A percentile compares a stretch with the other conserved stretches of the same genome.
phyloP scores from a whole-genome alignment of 495 filamentous ascomycete species.

The Tuber indicum region DNA sequence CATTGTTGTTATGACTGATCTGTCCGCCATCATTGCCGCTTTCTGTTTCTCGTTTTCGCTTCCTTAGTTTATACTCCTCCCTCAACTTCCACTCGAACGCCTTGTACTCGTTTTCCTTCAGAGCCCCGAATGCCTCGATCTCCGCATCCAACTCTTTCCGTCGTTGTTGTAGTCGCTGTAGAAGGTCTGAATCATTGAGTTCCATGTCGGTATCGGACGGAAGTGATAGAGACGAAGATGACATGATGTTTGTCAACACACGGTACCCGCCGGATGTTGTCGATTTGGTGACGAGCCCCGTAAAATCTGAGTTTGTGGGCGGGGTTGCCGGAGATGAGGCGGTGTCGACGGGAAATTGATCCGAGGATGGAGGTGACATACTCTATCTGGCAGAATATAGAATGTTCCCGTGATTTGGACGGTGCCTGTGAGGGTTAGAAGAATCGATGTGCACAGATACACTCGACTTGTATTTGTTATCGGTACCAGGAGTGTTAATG shows the following conservation, averaged over 20 bases:
- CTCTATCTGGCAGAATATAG: not conserved
- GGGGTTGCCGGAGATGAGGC: not conserved
- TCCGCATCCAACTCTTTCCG: conserved; percentile 38
- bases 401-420: not conserved
- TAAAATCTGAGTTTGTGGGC: not conserved
- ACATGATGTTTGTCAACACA: conserved; percentile 3
- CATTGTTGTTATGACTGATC: conserved; percentile 11
- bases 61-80: conserved; percentile 21
- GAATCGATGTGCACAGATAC: not conserved
- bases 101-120: conserved; percentile 37
- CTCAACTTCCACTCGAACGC: conserved; percentile 29
- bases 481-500: not conserved
- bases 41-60: conserved; percentile 21
- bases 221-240: conserved; percentile 7
- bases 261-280: conserved; percentile 3
- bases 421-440: not conserved
- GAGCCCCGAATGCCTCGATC: conserved; percentile 36
- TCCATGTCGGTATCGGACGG: conserved; percentile 12
- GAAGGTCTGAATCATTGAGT: conserved; percentile 27
- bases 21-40: conserved; percentile 9
- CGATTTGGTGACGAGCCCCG: not conserved
- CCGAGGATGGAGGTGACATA: not conserved
- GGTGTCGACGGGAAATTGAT: not conserved
- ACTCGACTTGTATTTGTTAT: not conserved
- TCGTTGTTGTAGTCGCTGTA: conserved; percentile 30